Base-by-base conservation (phyloP, 352 stramenopile genomes). In the Phytophthora quininea region DNA sequence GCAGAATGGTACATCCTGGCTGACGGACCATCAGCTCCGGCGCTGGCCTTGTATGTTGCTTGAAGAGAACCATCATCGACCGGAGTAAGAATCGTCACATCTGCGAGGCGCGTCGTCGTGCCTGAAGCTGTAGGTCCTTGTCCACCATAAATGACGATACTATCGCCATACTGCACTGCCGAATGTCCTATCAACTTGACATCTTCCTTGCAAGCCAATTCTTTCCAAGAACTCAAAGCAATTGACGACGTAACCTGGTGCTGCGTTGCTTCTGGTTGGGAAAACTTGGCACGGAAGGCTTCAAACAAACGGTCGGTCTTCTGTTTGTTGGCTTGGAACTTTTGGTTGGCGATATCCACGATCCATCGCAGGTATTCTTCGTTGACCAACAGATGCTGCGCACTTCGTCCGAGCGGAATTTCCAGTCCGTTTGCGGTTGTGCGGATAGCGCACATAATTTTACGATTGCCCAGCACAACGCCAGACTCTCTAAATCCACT, bases 391-490 rank as follows among this genome's bases (percentile, higher is more conserved):
- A 97, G 51, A 0, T 83, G 53, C 9, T 81, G 37, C 0, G 67
- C 71, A 12, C 60, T 60, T 19, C 78, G 73, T 49, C 86, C 80
- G 12, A 98, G 76, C 11, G 92, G 92, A 48, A 97, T 93, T 70
- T 98, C 90, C 57, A 98, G 79, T 7, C 79, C 73, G 38, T 97
- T 96, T 10, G 90, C 80, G 10, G 80, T 92, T 32, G 92, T 97
- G 37, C 92, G 88, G 59, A 98, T 97, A 24, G 91, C 91, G 31
- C 95, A 93, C 84, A 97, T 94, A 37, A 96, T 85, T 53, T 93
- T 95, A 62, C 91, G 89, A 64, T 93, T 95, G 40, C 87, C 86
- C 4, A 97, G 62, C 35, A 95, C 88, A 43, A 98, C 83, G 8
- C 93, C 93, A 2, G 89, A 97, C 64, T 98, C 93, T 4, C 92